Evolutionary conservation across 2,329 filamentous ascomycete genomes (phyloP), one percentile per base, ranked within the genome.

Genomic region (Coleophoma eucalyptorum): DNA sequence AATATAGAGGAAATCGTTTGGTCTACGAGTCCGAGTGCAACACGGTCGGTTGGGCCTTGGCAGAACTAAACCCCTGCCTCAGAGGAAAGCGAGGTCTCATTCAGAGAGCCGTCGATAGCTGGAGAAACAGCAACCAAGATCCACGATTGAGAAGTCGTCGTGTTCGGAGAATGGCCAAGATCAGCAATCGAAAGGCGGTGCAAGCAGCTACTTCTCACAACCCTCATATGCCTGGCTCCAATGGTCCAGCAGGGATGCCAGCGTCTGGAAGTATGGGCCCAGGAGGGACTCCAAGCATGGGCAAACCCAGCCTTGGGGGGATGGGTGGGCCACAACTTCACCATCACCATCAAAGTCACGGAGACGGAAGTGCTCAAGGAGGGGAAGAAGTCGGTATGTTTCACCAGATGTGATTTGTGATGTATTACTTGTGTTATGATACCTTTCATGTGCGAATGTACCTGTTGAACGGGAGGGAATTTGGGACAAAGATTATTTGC

Each of bases 11-110:
- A 54, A 99, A 99, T 69, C 87, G 94, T 15, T 75, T 97, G 59
- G 89, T 94, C 60, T 99, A 99, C 70, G 94, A 99, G 75, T 97
- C 90, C 15, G 94, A 99, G 73, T 99, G 94, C 79, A 99, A 99
- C 72, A 90, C 91, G 0, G 94, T 99, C n/a, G 94, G 94, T n/a
- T 99, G 94, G 94, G 93, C 93, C 12, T 73, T 99, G 59, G 94
- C 94, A 2, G 88, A 97, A 65, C 75, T 99, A 49, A 99, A 99
- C 69, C 86, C 91, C 7, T 88, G 89, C 51, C 79, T 97, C 53
- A 84, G 93, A 56, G 93, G 93, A 60, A 97, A 97, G 78, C 83
- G 94, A 61, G 94, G 94, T 7, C 78, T 99, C 53, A 99, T 99
- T 60, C 94, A 99, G 74, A 83, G 94, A 58, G 94, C 94, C 2